phyloP scores from a whole-genome alignment of 768 basidiomycete genomes.

The Leccinellum rugosiceps region DNA sequence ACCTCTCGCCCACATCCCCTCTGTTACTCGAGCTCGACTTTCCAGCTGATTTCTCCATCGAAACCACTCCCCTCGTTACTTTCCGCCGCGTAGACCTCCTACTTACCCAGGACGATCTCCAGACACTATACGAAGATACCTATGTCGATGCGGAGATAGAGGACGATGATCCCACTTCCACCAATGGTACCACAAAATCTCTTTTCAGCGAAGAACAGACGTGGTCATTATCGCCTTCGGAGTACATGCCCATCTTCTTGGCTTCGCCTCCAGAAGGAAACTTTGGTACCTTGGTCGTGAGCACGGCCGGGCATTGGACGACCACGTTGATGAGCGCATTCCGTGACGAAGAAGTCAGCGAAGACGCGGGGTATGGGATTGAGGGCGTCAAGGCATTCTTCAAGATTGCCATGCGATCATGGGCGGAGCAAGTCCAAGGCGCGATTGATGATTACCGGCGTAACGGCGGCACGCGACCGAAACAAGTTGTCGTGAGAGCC shows the following conservation, averaged over 20 bases:
- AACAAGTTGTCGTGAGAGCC: slow-evolving; percentile 54
- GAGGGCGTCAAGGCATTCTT: slow-evolving; percentile 56
- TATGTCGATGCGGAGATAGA: slow-evolving; percentile 18
- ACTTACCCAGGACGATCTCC: slow-evolving; percentile 45
- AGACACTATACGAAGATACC: slow-evolving; percentile 37
- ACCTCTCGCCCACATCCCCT: slow-evolving; percentile 52
- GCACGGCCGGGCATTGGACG: slow-evolving; percentile 71
- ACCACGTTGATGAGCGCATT: slow-evolving; percentile 49
- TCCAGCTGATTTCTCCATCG: slow-evolving; percentile 53
- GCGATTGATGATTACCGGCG: slow-evolving; percentile 36
- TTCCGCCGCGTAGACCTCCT: slow-evolving; percentile 67
- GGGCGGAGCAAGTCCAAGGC: slow-evolving; percentile 51
- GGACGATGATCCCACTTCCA: slow-evolving; percentile 9
- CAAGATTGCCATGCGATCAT: slow-evolving; percentile 50
- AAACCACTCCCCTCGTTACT: slow-evolving; percentile 56
- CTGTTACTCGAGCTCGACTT: slow-evolving; percentile 35
- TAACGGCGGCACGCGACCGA: slow-evolving; percentile 25
- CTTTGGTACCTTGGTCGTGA: slow-evolving; percentile 60
- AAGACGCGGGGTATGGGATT: slow-evolving; percentile 45
- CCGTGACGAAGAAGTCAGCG: slow-evolving; percentile 29
- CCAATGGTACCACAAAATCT: slow-evolving; percentile 26
- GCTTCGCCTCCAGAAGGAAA: slow-evolving; percentile 43
- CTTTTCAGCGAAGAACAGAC: slow-evolving; percentile 55
- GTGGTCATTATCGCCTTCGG: slow-evolving; percentile 52
- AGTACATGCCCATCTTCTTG: slow-evolving; percentile 52